These are phyloP conservation scores for Teratosphaeria viscida DNA, from an alignment of 2,329 filamentous ascomycete species.

Conservation along the genomic window DNA sequence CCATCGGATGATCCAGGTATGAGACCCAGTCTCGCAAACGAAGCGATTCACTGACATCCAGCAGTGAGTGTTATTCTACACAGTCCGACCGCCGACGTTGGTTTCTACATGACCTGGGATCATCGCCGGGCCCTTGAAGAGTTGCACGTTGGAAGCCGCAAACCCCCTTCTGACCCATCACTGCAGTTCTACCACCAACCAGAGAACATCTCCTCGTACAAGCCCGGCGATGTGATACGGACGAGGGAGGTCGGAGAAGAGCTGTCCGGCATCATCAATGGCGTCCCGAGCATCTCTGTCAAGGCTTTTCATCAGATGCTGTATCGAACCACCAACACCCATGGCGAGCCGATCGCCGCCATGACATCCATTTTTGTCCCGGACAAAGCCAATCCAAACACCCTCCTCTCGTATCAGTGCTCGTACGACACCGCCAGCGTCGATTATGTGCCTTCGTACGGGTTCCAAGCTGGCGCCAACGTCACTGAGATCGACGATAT, in stretches of 20 bases:
- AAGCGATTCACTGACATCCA: not conserved
- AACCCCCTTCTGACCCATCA: not conserved
- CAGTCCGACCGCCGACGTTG: not conserved
- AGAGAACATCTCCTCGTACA: not conserved
- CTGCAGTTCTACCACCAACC: not conserved
- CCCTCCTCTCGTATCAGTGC: constrained; percentile 9
- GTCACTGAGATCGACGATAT: not conserved
- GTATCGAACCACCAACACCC: constrained; percentile 8
- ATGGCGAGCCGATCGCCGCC: constrained; percentile 5
- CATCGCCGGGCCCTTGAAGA: no score
- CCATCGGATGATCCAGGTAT: not conserved
- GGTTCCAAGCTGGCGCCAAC: constrained; percentile 5
- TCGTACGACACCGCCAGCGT: constrained; percentile 26
- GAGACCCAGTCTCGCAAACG: not conserved
- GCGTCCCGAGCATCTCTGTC: not conserved
- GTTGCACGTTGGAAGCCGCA: not conserved
- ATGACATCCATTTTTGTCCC: constrained; percentile 9
- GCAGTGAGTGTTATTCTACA: not conserved
- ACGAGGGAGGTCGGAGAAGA: not conserved
- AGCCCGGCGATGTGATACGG: not conserved
- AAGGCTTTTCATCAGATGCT: constrained; percentile 8
- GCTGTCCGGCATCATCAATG: not conserved
- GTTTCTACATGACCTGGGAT: no score
- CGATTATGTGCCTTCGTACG: constrained; percentile 30
- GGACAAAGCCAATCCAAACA: constrained; percentile 3